Percentiles rank a stretch among this genome's conserved stretches.
phyloP scores from a whole-genome alignment of 2,329 filamentous ascomycete species.

The Colletotrichum horii region DNA sequence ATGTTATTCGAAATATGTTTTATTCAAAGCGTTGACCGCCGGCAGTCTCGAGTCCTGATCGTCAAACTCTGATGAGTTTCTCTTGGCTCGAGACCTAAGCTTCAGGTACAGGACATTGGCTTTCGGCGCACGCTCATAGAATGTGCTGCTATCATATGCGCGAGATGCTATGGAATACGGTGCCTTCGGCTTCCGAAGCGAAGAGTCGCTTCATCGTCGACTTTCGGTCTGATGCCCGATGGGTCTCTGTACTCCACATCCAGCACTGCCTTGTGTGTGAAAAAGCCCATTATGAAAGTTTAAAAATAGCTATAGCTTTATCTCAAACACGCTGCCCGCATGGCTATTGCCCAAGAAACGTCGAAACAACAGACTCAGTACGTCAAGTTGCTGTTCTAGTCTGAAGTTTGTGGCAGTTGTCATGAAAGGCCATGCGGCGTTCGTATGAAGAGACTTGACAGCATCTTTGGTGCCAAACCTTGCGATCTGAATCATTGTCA shows the following conservation, averaged over 20 bases:
- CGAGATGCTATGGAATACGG: neutral
- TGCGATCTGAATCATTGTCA: neutral
- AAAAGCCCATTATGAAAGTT: neutral
- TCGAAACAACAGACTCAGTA: neutral
- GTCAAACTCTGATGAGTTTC: neutral
- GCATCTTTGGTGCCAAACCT: neutral
- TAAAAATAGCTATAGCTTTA: slow-evolving; percentile 8
- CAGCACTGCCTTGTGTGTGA: slow-evolving; percentile 5
- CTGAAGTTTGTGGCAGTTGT: neutral
- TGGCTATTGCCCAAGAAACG: neutral
- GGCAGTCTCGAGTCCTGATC: neutral
- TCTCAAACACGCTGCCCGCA: neutral
- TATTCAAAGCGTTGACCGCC: neutral
- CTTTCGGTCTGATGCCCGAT: neutral
- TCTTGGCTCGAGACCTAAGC: neutral
- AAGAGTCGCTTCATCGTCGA: neutral
- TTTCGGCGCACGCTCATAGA: neutral
- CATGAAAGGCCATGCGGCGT: neutral
- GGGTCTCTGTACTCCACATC: neutral
- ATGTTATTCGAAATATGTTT: neutral
- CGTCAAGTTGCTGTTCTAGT: neutral
- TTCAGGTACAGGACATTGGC: neutral
- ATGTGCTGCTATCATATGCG: neutral
- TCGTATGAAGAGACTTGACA: neutral
- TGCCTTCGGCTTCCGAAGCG: neutral